Evolutionary conservation across 768 basidiomycete genomes (phyloP), one percentile per base, ranked within the genome.

Genomic region (Boletus rubescentipes): DNA sequence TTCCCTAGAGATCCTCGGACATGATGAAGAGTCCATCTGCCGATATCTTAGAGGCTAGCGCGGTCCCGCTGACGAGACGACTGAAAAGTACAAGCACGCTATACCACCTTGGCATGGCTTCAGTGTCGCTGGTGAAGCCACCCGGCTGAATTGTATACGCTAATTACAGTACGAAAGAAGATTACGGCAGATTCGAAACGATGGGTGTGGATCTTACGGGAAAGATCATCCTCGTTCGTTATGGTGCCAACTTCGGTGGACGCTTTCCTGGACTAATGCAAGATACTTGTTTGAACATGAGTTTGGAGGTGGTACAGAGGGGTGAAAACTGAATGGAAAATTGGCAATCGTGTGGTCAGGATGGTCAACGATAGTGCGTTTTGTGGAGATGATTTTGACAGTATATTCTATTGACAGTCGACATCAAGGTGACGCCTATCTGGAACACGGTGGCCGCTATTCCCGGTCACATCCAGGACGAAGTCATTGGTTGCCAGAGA

Each of bases 401-500:
- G 11, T 18, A 32, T 20, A n/a, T n/a, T 38, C 51, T 21, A 12
- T 21, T 42, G 18, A 36, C 46, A 85, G 89, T 96, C 37, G 80
- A 92, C 52, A 84, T 79, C 29, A 83, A 85, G 64, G 82, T 94
- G 12, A 93, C 80, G 5, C 91, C 93, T 15, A 92, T 96, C 44
- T 96, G 92, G 92, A 97, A 96, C 72, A 78, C 84, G 14, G 89
- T 89, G 81, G 87, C 80, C 11, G 78, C 86, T 29, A 88, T 95
- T 53, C 93, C 91, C 9, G 93, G 92, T 3, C 82, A 86, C 50
- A 80, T 93, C 64, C 78, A 78, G 53, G 85, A 92, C 61, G 94
- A 98, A 68, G 83, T 93, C 15, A 68, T 97, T 54, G 94, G 93
- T 14, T 87, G 88, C 61, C 93, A 82, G 94, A 39, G 93, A 95